A percentile compares a stretch with the other conserved stretches of the same genome.
Evolutionary conservation across 768 basidiomycete species (phyloP).

Genomic region (Dentipellis sp.): DNA sequence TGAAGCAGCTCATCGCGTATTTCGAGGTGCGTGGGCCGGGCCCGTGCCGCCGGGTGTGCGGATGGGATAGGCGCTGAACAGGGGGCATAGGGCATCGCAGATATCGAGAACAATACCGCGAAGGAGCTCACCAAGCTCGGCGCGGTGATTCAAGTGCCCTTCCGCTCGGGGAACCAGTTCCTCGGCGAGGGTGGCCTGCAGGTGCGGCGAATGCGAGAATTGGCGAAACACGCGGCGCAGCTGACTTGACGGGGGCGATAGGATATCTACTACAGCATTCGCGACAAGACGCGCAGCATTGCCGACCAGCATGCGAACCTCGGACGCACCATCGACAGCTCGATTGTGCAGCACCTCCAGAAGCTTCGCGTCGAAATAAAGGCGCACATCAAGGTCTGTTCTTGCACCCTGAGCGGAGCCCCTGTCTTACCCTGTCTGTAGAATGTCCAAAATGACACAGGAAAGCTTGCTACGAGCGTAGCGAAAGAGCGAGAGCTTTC

Average conservation of each 20-base stretch:
- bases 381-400: slow-evolving; percentile 82
- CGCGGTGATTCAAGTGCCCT: slow-evolving; percentile 95
- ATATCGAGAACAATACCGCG: slow-evolving; percentile 93
- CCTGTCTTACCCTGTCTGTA: slow-evolving; percentile 18
- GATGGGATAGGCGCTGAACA: background rate
- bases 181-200: slow-evolving; percentile 95
- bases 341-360: slow-evolving; percentile 95
- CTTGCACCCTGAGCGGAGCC: background rate
- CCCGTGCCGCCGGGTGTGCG: background rate
- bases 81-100: slow-evolving; percentile 43
- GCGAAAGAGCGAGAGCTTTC: slow-evolving; percentile 91
- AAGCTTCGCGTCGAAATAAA: slow-evolving; percentile 94
- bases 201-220: slow-evolving; percentile 23
- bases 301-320: slow-evolving; percentile 97
- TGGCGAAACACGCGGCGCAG: too few species aligned
- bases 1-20: slow-evolving; percentile 91
- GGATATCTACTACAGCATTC: slow-evolving; percentile 89
- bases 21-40: slow-evolving; percentile 44
- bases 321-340: slow-evolving; percentile 91
- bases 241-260: slow-evolving; percentile 20
- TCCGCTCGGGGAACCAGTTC: slow-evolving; percentile 93
- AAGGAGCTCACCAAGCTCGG: slow-evolving; percentile 89
- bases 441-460: slow-evolving; percentile 95
- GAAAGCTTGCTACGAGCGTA: slow-evolving; percentile 82
- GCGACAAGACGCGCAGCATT: slow-evolving; percentile 87